These are phyloP conservation scores for Hypsizygus ulmarius DNA, from an alignment of 1,284 basidiomycete genomes.

Conservation along the genomic window DNA sequence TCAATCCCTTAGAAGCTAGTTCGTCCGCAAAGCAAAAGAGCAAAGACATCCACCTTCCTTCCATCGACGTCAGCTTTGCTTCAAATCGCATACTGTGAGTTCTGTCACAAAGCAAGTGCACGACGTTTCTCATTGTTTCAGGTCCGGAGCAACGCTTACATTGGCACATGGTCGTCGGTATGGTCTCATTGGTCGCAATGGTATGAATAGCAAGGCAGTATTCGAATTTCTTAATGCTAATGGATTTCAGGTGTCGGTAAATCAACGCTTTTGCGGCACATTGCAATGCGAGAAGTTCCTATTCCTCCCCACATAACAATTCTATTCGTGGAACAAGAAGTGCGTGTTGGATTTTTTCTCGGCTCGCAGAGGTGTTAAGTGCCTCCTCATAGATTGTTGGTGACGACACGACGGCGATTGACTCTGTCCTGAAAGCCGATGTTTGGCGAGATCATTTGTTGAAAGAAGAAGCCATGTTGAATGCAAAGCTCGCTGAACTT, in stretches of 20 bases:
- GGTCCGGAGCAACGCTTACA: constrained; percentile 81
- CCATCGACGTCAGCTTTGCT: constrained; percentile 94
- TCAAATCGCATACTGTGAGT: constrained; percentile 89
- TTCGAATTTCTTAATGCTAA: constrained; percentile 1
- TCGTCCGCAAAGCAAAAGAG: constrained; percentile 86
- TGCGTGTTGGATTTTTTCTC: constrained; percentile 29
- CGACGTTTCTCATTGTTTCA: constrained; percentile 28
- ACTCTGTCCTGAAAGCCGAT: constrained; percentile 94
- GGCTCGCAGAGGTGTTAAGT: constrained; percentile 2
- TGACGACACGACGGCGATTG: constrained; percentile 89
- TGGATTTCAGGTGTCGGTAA: constrained; percentile 81
- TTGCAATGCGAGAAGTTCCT: constrained; percentile 93
- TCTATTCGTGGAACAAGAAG: constrained; percentile 98
- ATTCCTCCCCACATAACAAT: constrained; percentile 95
- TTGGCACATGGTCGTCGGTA: constrained; percentile 88
- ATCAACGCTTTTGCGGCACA: constrained; percentile 94
- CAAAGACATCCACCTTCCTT: constrained; percentile 94
- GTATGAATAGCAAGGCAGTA: constrained; percentile 29
- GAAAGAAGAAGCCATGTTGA: constrained; percentile 76
- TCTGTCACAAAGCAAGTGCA: constrained; percentile 2
- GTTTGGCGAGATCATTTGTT: constrained; percentile 93
- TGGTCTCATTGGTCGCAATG: constrained; percentile 83
- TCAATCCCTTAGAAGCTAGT: constrained; percentile 91
- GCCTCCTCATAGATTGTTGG: constrained; percentile 65
- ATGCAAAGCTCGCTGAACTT: constrained; percentile 69